Evolutionary conservation across 208 protist species (phyloP).

Genomic region (Leishmania arabica): DNA sequence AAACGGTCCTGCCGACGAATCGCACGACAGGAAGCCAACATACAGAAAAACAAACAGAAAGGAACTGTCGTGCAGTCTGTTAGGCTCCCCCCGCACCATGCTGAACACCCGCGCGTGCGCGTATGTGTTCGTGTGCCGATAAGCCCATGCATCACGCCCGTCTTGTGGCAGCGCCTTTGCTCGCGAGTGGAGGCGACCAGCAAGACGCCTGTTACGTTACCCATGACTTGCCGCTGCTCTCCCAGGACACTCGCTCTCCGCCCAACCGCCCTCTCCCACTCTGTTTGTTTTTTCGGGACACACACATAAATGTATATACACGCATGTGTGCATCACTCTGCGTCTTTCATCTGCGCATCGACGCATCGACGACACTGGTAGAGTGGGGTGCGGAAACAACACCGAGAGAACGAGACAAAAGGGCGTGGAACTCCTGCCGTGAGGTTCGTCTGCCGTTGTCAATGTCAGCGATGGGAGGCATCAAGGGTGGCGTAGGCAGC

Average conservation of each 20-base stretch:
- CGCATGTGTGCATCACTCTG: neutral
- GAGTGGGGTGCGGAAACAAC: neutral
- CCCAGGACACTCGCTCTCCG: neutral
- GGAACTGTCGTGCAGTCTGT: neutral
- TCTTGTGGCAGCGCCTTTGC: neutral
- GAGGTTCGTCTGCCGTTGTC: neutral
- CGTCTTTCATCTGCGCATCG: neutral
- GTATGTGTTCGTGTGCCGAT: neutral
- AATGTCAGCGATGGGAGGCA: conserved; percentile 40
- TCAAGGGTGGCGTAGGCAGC: conserved; percentile 78
- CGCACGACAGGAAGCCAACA: too few species aligned
- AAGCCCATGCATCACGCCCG: neutral
- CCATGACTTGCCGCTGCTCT: neutral
- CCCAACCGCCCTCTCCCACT: neutral
- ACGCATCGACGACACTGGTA: neutral
- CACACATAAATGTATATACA: neutral
- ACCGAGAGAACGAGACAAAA: neutral
- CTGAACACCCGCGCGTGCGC: neutral
- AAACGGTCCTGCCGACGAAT: too few species aligned
- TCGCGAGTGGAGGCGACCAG: neutral
- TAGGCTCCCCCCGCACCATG: neutral
- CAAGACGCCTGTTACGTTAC: neutral
- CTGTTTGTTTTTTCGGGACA: neutral
- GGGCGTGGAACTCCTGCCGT: neutral
- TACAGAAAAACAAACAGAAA: neutral